Evolutionary conservation across 2,329 filamentous ascomycete genomes (phyloP), one percentile per base, ranked within the genome.

Genomic region (Penicillium griseofulvum): DNA sequence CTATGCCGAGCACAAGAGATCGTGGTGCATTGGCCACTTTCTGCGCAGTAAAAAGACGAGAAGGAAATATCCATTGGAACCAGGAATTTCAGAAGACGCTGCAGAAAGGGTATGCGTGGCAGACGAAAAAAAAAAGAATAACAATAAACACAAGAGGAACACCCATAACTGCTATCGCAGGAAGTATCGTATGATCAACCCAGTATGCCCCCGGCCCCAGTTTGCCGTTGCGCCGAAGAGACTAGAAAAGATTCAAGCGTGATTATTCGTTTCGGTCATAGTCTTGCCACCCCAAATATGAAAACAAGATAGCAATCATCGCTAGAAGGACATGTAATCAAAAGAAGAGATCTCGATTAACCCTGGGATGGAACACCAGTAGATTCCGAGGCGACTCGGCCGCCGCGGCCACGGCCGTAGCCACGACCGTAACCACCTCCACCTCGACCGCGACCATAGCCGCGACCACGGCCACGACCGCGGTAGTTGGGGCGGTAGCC

Each of bases 401-500:
- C 76, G 49, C 77, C 74, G 52, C 72, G 71, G 51, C 71, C 71
- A 28, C 71, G 70, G 36, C 60, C 55, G 45, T 68, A 78, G 26
- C 80, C 78, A 55, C 77, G 73, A 58, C 67, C 71, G 54, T 79
- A 78, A 42, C 78, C 74, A 50, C 77, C 80, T 50, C 78, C 74
- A 49, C 77, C 80, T 50, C 82, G 77, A 26, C 81, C 80, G 60
- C 65, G 68, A 38, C 77, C 75, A 59, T 76, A 70, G 41, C 80
- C 80, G 56, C 82, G 76, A 19, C 81, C 80, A 57, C 80, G 72
- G 33, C 81, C 81, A 49, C 81, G 77, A 26, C 88, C 87, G 46
- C 88, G 83, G 34, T 89, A 89, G 41, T 91, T 84, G 29, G 91
- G 90, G 49, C 91, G 87, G 74, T 87, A 94, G 60, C 89, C 87